Base-by-base conservation (phyloP, 2,329 filamentous ascomycete genomes). In the Nannizzia gypsea region DNA sequence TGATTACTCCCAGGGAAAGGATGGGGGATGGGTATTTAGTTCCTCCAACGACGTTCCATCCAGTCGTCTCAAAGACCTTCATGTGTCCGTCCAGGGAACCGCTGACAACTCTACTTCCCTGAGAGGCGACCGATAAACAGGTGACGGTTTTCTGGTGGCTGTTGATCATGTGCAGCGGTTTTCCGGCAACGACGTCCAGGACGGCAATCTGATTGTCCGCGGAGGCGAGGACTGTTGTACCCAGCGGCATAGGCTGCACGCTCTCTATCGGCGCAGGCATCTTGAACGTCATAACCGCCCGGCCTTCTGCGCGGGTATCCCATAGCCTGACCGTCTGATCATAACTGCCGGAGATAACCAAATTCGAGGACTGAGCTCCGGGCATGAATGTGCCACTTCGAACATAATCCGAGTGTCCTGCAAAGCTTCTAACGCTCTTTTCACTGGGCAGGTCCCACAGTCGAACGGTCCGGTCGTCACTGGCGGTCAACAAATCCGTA, bases 121-220 rank as follows among this genome's bases (percentile, higher is more conserved):
- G 83, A 50, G 89, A 91, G 6, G 90, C 91, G 36, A 95, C 78
- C 57, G 87, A 86, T 59, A 99, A 80, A 6, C 88, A 86, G 0
- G 93, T 97, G 62, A 99, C 91, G 0, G 93, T 96, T 83, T 97
- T 99, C 71, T 99, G 93, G 74, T 99, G 93, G 71, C 95, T 97
- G 66, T 86, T 86, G 64, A 99, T 86, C 69, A 95, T 79, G 66
- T 90, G 87, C 61, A 96, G 78, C 3, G 92, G 90, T 69, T 89
- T 90, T 26, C 89, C 93, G 56, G 91, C 92, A 15, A 97, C 87
- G 50, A 99, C 82, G 72, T 99, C 93, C 63, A 99, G 81, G 9
- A 99, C 90, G 4, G 88, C 90, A 68, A 99, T 89, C 63, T 88
- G 83, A 69, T 89, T 95, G 61, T 89, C 91, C 17, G 90, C 85